These are phyloP conservation scores for Aspergillus transmontanensis DNA, from an alignment of 2,329 filamentous ascomycete genomes.

Conservation along the genomic window DNA sequence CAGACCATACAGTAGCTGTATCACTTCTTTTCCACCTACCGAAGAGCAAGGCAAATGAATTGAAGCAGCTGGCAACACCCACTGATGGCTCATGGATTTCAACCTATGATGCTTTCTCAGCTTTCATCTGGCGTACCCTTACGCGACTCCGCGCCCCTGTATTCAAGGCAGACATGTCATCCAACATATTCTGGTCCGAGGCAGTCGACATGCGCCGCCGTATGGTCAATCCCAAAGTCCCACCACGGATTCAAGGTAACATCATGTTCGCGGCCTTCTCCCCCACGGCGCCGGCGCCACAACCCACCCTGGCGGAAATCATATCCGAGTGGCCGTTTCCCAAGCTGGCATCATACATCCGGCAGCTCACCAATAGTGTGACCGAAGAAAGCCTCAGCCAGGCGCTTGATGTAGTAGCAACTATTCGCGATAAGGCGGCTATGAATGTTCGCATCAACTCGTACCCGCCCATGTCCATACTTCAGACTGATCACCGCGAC, in stretches of 20 bases:
- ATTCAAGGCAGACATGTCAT: constrained; percentile 34
- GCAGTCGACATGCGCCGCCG: constrained; percentile 45
- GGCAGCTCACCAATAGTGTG: constrained; percentile 39
- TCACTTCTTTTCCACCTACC: constrained; percentile 49
- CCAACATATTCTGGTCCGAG: constrained; percentile 38
- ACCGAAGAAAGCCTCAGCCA: constrained; percentile 35
- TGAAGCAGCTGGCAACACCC: constrained; percentile 43
- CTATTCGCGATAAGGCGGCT: constrained; percentile 40
- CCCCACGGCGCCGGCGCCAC: constrained; percentile 25
- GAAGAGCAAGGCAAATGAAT: constrained; percentile 44
- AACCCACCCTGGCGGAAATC: constrained; percentile 36
- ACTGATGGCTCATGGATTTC: constrained; percentile 45
- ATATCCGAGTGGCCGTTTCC: constrained; percentile 41
- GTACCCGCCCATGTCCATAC: constrained; percentile 38
- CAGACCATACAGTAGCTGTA: constrained; percentile 25
- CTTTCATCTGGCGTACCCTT: constrained; percentile 46
- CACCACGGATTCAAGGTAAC: constrained; percentile 41
- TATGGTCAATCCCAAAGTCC: constrained; percentile 35
- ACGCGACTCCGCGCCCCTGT: constrained; percentile 38
- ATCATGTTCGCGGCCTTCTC: constrained; percentile 35
- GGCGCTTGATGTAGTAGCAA: constrained; percentile 35
- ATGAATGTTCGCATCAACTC: constrained; percentile 39
- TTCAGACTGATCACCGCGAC: constrained; percentile 42
- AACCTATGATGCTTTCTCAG: constrained; percentile 47
- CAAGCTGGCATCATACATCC: constrained; percentile 41